Conservation (phyloP, 2,329 filamentous ascomycete species). For the Cytospora schulzeri region DNA sequence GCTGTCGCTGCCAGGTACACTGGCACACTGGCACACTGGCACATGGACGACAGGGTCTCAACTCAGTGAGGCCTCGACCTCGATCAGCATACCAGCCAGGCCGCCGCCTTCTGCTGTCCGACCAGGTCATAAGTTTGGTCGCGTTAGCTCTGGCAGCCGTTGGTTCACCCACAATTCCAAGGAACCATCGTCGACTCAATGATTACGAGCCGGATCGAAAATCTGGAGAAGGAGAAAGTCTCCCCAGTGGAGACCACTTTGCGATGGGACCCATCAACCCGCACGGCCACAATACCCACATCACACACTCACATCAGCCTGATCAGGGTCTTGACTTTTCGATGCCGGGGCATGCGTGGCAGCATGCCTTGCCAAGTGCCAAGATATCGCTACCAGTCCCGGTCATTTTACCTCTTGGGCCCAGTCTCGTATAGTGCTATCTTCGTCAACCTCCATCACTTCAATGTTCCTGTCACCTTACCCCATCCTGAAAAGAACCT, state of each 20-base stretch:
- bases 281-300: constrained; percentile 5
- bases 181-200: background rate
- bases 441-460: background rate
- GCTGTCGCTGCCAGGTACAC: background rate
- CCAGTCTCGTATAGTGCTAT: background rate
- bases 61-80: background rate
- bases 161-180: background rate
- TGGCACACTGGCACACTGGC: too few species aligned
- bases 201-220: constrained; percentile 10
- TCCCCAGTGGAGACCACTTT: constrained; percentile 9
- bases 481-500: background rate
- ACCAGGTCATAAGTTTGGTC: background rate
- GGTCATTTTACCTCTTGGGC: constrained; percentile 10
- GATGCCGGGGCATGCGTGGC: background rate
- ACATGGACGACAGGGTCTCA: background rate
- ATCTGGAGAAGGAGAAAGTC: constrained; percentile 18
- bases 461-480: background rate
- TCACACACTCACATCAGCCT: background rate
- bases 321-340: constrained; percentile 11
- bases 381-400: constrained; percentile 10
- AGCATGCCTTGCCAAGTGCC: constrained; percentile 13
- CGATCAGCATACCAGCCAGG: background rate
- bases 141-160: background rate
- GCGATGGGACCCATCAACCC: constrained; percentile 12
- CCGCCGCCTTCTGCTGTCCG: background rate